Evolutionary conservation across 495 filamentous ascomycete genomes (phyloP).

Genomic region (Aspergillus kassunensis): DNA sequence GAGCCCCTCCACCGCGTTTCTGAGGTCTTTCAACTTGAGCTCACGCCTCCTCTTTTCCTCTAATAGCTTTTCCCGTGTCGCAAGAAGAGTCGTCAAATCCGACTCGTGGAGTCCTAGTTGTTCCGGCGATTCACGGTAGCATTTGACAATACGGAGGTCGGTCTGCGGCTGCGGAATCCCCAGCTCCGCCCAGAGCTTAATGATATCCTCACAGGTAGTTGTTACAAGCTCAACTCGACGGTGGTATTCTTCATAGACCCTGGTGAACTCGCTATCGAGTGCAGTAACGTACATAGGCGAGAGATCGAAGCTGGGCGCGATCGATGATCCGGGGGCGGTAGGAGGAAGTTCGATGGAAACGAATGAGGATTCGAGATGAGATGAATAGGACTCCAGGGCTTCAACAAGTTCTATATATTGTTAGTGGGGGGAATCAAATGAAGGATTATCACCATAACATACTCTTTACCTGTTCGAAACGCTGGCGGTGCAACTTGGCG

Average conservation of each 20-base stretch:
- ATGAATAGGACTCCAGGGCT: slow-evolving; percentile 90
- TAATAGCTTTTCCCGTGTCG: slow-evolving; percentile 75
- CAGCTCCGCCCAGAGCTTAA: slow-evolving; percentile 92
- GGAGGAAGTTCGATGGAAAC: slow-evolving; percentile 79
- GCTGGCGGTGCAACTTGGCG: slow-evolving; percentile 76
- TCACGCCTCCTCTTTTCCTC: slow-evolving; percentile 93
- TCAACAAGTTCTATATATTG: slow-evolving; percentile 71
- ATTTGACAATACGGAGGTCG: slow-evolving; percentile 81
- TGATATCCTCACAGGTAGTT: slow-evolving; percentile 72
- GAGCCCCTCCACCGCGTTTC: slow-evolving; percentile 66
- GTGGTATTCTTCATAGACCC: slow-evolving; percentile 92
- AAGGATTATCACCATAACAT: slow-evolving; percentile 21
- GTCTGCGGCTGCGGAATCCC: slow-evolving; percentile 89
- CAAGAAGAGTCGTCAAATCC: slow-evolving; percentile 68
- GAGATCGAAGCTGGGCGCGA: slow-evolving; percentile 79
- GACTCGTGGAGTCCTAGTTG: slow-evolving; percentile 87
- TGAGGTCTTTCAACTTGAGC: slow-evolving; percentile 72
- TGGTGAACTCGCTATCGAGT: slow-evolving; percentile 84
- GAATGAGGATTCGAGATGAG: slow-evolving; percentile 84
- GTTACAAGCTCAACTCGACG: slow-evolving; percentile 73
- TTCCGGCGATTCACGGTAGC: slow-evolving; percentile 83
- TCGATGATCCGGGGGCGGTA: slow-evolving; percentile 65
- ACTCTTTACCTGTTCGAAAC: slow-evolving; percentile 95
- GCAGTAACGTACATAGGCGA: slow-evolving; percentile 82
- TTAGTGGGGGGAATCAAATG: slow-evolving; percentile 23